phyloP scores from a whole-genome alignment of 306 rosid genomes.

The Lupinus albus region DNA sequence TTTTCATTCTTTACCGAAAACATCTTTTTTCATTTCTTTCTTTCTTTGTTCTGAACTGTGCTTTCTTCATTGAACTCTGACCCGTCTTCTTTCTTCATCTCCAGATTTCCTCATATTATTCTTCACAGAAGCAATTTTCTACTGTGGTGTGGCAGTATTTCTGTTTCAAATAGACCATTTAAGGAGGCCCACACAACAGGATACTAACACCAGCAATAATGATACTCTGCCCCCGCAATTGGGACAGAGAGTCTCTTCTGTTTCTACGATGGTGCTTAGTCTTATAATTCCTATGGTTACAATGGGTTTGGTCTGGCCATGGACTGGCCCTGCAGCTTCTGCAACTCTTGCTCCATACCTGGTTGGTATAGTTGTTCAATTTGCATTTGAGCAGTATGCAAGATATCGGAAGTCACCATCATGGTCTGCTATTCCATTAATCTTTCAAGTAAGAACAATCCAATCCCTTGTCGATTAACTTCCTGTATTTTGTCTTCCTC shows the following conservation, averaged over 20 bases:
- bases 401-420: conserved; percentile 79
- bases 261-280: conserved; percentile 80
- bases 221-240: conserved; percentile 53
- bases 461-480: background rate
- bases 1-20: background rate
- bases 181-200: conserved; percentile 60
- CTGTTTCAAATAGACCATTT: conserved; percentile 68
- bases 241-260: conserved; percentile 80
- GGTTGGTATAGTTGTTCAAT: conserved; percentile 94
- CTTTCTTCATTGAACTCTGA: conserved; percentile 42
- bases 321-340: conserved; percentile 99
- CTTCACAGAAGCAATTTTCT: conserved; percentile 97
- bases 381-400: conserved; percentile 97
- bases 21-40: background rate
- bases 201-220: conserved; percentile 39
- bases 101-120: conserved; percentile 98
- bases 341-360: conserved; percentile 97
- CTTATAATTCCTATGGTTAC: conserved; percentile 97
- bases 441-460: conserved; percentile 76
- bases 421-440: conserved; percentile 87
- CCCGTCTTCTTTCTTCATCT: conserved; percentile 30
- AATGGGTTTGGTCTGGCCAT: conserved; percentile 99
- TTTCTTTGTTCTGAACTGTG: conserved; percentile 1
- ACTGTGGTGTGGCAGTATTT: conserved; percentile 81
- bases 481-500: conserved; percentile 16